These are phyloP conservation scores for Leishmania major DNA, from an alignment of 208 protist genomes.

Conservation along the genomic window DNA sequence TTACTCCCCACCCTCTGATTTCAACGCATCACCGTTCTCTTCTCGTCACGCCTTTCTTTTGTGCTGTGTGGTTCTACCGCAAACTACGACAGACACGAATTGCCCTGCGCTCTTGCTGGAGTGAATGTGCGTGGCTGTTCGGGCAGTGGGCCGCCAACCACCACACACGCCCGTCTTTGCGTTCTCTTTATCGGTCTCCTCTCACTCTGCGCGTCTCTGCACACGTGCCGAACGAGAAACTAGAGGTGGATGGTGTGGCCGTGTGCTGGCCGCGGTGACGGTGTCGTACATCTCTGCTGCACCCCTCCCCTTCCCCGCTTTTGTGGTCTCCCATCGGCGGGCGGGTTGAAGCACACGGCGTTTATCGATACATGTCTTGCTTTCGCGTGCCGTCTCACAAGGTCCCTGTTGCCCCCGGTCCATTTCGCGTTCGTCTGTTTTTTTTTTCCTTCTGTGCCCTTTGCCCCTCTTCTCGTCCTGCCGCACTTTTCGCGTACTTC, in stretches of 20 bases:
- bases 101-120: neutral
- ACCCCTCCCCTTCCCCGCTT: neutral
- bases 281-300: neutral
- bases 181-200: neutral
- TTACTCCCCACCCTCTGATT: neutral
- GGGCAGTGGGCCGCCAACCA: neutral
- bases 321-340: neutral
- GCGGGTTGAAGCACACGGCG: neutral
- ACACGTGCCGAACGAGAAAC: neutral
- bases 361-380: neutral
- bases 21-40: neutral
- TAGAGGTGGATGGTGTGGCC: neutral
- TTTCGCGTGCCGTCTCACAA: too few species aligned
- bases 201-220: neutral
- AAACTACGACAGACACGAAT: neutral
- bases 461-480: neutral
- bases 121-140: neutral
- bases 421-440: too few species aligned
- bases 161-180: neutral
- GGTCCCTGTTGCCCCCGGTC: neutral
- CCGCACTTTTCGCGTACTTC: neutral
- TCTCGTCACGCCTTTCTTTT: neutral
- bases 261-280: neutral
- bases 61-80: neutral
- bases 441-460: neutral